Base-by-base conservation (phyloP, 2,329 filamentous ascomycete species). In the Hypoxylon sp. region DNA sequence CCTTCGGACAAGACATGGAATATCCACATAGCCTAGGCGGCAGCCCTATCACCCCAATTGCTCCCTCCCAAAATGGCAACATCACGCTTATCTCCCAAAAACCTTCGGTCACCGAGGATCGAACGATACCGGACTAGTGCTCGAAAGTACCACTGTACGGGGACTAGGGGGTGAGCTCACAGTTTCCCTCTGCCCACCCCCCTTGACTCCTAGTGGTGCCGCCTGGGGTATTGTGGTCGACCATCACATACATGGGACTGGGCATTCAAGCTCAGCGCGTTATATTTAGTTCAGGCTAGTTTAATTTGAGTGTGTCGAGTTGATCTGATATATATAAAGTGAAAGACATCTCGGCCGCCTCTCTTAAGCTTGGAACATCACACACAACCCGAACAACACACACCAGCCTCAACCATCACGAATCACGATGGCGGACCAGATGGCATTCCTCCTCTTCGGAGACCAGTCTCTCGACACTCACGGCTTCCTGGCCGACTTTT, bases 381-480 rank as follows among this genome's bases (percentile, higher is more conserved):
- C 48, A 67, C 41, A 65, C 32, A 37, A 64, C 56, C 58, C 65
- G 56, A 56, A 65, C 67, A 62, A 56, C 56, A 64, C 56, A 64
- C 55, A 67, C 41, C 51, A 68, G 65, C 68, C 71, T 63, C 66
- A 70, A 19, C 59, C 54, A 67, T 66, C 61, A 52, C 51, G 44
- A 28, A 70, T 11, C 74, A 78, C 65, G 64, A 83, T 82, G 81
- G 79, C 77, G 72, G 76, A 79, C 75, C 76, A 81, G 73, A 78
- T 84, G 76, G 79, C 80, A 54, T 85, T 83, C 74, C 84, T 90
- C 75, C 84, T 91, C 65, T 90, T 91, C 74, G 89, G 89, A 79
- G 89, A 91, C 74, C 89, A 91, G 78, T 91, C 89, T 63, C 82
- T 87, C 71, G 87, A 90, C 75, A 88, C 88, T 70, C 86, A 89